Evolutionary conservation across 2,329 filamentous ascomycete genomes (phyloP).

Genomic region (Neofusicoccum kwambonambiense): DNA sequence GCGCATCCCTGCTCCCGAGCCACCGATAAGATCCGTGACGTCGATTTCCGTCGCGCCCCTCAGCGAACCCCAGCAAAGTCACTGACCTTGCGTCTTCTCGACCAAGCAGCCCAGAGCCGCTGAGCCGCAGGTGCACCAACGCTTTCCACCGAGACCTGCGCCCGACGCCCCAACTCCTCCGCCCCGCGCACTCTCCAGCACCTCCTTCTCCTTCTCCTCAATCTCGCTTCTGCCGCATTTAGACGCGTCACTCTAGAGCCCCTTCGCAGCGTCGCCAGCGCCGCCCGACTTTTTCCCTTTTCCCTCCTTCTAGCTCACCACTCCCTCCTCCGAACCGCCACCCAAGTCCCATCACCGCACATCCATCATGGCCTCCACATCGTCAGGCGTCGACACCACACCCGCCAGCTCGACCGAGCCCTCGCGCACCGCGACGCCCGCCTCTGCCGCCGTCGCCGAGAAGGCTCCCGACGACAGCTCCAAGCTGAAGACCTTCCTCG

Average conservation of each 20-base stretch:
- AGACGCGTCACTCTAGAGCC: conserved; percentile 13
- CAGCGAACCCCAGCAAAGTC: not conserved
- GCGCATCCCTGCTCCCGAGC: conserved; percentile 14
- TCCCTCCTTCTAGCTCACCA: not conserved
- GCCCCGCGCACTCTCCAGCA: not conserved
- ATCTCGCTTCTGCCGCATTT: conserved; percentile 15
- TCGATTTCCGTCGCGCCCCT: not conserved
- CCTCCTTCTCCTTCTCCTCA: conserved; percentile 9
- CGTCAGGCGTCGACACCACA: conserved; percentile 25
- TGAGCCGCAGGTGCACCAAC: conserved; percentile 3
- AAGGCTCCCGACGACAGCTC: conserved; percentile 73
- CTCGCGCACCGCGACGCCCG: conserved; percentile 36
- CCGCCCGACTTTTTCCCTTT: conserved; percentile 10
- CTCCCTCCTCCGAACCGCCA: not conserved
- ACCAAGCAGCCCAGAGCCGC: not conserved
- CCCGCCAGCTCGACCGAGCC: conserved; percentile 34
- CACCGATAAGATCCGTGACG: conserved; percentile 5
- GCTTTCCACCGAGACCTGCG: not conserved
- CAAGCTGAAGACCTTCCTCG: conserved; percentile 84
- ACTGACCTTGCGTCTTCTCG: not conserved
- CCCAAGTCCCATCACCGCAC: not conserved
- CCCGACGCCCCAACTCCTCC: not conserved
- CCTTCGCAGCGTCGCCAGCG: not conserved
- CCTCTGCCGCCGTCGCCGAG: conserved; percentile 41
- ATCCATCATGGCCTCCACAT: conserved; percentile 24